Conservation (phyloP, 306 rosid species). For the Vigna hirtella region DNA sequence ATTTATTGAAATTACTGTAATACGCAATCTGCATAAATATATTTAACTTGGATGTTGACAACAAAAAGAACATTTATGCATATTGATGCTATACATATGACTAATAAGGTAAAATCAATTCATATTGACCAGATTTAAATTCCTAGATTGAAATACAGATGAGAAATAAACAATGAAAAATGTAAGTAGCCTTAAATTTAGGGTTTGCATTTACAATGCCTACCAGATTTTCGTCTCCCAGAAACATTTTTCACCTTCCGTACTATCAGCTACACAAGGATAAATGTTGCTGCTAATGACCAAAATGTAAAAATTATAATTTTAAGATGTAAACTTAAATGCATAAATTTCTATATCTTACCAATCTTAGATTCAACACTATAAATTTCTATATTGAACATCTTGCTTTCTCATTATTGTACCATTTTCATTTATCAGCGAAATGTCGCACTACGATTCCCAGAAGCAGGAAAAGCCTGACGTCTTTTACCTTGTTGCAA, state of each 20-base stretch:
- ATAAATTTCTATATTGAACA: neutral
- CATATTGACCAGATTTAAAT: too few species aligned
- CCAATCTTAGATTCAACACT: conserved; percentile 1
- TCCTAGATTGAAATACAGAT: too few species aligned
- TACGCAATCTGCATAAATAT: too few species aligned
- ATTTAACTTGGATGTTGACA: too few species aligned
- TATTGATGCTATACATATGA: too few species aligned
- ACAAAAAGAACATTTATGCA: too few species aligned
- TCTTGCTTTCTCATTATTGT: conserved; percentile 22
- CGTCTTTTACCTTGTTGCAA: conserved; percentile 75
- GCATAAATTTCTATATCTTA: neutral
- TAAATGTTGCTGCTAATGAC: neutral
- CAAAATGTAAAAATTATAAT: conserved; percentile 1
- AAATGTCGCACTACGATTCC: conserved; percentile 81
- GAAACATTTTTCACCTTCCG: neutral
- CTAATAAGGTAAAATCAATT: too few species aligned
- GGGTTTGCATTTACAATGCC: too few species aligned
- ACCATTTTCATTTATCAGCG: conserved; percentile 47
- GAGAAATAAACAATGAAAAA: too few species aligned
- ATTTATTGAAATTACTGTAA: too few species aligned
- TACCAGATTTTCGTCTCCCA: too few species aligned
- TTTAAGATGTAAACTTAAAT: neutral
- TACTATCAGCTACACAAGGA: neutral
- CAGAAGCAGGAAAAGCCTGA: conserved; percentile 87
- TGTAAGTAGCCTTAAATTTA: too few species aligned